Conservation (phyloP, 202 grass and related monocot species). For the Hordeum pubiflorum region DNA sequence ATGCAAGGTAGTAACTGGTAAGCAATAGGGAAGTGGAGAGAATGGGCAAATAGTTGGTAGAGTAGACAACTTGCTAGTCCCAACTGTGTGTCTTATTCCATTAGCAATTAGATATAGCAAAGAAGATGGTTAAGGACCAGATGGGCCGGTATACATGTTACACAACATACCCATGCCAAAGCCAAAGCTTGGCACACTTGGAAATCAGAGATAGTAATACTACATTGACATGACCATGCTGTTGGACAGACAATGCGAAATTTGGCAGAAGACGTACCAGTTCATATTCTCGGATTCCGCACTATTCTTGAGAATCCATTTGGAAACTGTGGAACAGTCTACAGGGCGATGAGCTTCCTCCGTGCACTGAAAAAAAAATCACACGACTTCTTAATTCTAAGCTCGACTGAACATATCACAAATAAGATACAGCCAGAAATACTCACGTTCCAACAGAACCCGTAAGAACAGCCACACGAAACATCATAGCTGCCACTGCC, state of each 20-base stretch:
- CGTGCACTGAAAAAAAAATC: slow-evolving; percentile 50
- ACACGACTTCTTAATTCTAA: background rate
- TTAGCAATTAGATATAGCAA: background rate
- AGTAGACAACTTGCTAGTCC: background rate
- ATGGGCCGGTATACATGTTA: background rate
- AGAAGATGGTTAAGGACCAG: background rate
- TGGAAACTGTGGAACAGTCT: slow-evolving; percentile 87
- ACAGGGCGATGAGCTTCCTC: slow-evolving; percentile 98
- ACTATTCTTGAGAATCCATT: slow-evolving; percentile 97
- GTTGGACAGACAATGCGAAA: background rate
- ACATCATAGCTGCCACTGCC: slow-evolving; percentile 88
- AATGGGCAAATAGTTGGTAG: background rate
- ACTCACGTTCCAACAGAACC: slow-evolving; percentile 96
- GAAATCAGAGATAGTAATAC: background rate
- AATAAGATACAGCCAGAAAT: slow-evolving; percentile 16
- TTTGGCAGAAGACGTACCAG: slow-evolving; percentile 40
- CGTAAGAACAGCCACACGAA: slow-evolving; percentile 79
- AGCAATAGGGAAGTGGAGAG: background rate
- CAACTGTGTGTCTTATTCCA: background rate
- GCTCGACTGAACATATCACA: background rate
- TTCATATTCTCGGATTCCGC: slow-evolving; percentile 99
- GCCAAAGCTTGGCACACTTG: background rate
- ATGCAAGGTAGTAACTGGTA: background rate
- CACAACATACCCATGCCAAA: background rate
- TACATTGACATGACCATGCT: slow-evolving; percentile 9